Evolutionary conservation across 768 basidiomycete genomes (phyloP), one percentile per base, ranked within the genome.

Genomic region (Chalciporus pseudorubinellus): DNA sequence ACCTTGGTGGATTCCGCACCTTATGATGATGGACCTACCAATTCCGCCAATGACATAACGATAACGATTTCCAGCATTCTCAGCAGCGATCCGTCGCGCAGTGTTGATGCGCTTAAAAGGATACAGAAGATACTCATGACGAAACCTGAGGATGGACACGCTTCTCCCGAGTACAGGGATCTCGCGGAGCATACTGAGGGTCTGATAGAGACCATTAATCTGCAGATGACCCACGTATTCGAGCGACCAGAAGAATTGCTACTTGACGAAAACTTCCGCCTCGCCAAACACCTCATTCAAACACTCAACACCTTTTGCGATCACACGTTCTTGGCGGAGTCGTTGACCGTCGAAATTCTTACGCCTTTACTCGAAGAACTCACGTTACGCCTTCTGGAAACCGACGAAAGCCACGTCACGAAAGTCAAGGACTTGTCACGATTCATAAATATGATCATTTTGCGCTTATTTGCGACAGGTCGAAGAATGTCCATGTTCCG

Each of bases 371-470:
- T 98, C 50, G 91, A 94, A 62, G 94, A 98, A 70, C 72, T 99
- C 59, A 95, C 95, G 0, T 70, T 92, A 33, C 85, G 95, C 7
- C 79, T 99, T 19, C 79, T 99, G 18, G 91, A 97, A 67, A 98
- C 95, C 24, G 95, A 98, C 64, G 91, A 94, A 60, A 92, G 84
- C 58, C 70, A 77, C 14, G 80, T 89, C 42, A 83, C 82, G 66
- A 88, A 92, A 63, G 83, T 97, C 38, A 92, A 94, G 65, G 97
- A 98, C 65, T 65, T 98, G 51, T 94, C 93, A 6, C 84, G 91
- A 44, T 98, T 97, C 70, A 95, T 99, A 72, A 99, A 99, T 70
- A 95, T 98, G 91, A 94, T 98, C 51, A 88, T 98, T 55, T 75
- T 99, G 51, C 87, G 95, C 28, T 68, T 97, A 48, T 95, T 99